phyloP scores from a whole-genome alignment of 2,329 filamentous ascomycete species.

The Xylaria sp. region DNA sequence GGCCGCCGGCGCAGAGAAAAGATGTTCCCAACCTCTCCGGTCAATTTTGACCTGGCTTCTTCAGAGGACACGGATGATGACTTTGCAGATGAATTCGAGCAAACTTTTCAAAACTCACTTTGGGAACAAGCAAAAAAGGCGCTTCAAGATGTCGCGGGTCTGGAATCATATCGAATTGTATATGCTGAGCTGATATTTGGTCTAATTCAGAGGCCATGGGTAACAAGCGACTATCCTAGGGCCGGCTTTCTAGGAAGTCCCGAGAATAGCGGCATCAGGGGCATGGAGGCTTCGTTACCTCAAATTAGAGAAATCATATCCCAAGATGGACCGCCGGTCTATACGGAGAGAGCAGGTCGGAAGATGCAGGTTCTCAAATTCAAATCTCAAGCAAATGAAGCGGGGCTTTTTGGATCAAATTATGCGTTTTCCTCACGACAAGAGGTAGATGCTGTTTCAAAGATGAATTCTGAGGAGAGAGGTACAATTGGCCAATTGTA shows the following conservation, averaged over 20 bases:
- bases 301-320: slow-evolving; percentile 18
- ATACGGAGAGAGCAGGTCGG: slow-evolving; percentile 18
- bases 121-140: slow-evolving; percentile 27
- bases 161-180: slow-evolving; percentile 24
- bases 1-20: slow-evolving; percentile 15
- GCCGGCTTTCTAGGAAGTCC: background rate
- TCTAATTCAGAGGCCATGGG: slow-evolving; percentile 19
- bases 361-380: slow-evolving; percentile 18
- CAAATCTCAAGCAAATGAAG: slow-evolving; percentile 12
- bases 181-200: slow-evolving; percentile 26
- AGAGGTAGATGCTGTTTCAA: background rate
- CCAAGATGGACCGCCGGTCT: slow-evolving; percentile 19
- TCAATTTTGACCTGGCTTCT: background rate
- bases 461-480: slow-evolving; percentile 10
- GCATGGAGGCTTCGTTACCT: background rate
- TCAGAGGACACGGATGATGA: background rate
- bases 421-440: background rate
- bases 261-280: background rate
- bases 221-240: background rate
- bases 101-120: slow-evolving; percentile 12
- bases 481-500: slow-evolving; percentile 14
- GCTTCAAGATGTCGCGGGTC: slow-evolving; percentile 9
- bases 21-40: slow-evolving; percentile 1
- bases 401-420: background rate
- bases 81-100: slow-evolving; percentile 17